A percentile compares a stretch with the other conserved stretches of the same genome.
Conservation (phyloP, 208 protist genomes). For the Leptomonas seymouri region DNA sequence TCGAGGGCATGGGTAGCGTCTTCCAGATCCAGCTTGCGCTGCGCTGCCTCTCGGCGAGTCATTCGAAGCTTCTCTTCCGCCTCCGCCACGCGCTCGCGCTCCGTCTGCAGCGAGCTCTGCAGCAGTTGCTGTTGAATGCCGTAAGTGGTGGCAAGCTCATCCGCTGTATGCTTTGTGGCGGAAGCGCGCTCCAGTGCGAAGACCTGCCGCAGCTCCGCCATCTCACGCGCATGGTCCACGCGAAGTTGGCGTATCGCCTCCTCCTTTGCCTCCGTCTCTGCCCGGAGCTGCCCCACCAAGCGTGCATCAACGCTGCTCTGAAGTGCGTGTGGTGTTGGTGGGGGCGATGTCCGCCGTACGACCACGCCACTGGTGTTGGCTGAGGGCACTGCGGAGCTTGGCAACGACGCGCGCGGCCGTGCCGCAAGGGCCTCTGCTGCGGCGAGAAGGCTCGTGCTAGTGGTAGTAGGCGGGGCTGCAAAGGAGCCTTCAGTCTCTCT, state of each 20-base stretch:
- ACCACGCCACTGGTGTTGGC: constrained; percentile 4
- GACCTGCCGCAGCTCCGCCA: constrained; percentile 53
- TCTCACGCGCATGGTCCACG: constrained; percentile 47
- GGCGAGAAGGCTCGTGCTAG: constrained; percentile 1
- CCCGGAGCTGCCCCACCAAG: constrained; percentile 28
- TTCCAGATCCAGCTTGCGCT: constrained; percentile 21
- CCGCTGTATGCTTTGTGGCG: constrained; percentile 46
- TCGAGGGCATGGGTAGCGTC: constrained; percentile 18
- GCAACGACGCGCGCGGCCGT: constrained; percentile 1
- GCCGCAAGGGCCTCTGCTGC: constrained; percentile 7
- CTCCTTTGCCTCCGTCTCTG: constrained; percentile 41
- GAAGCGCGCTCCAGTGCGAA: constrained; percentile 45
- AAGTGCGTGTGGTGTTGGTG: neutral
- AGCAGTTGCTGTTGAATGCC: constrained; percentile 57
- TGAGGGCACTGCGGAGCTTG: neutral
- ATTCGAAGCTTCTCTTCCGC: constrained; percentile 37
- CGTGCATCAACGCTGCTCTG: constrained; percentile 16
- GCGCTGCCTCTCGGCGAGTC: constrained; percentile 24
- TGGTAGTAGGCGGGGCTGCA: neutral
- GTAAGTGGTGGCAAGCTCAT: constrained; percentile 60
- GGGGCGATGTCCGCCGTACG: neutral
- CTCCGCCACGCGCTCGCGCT: constrained; percentile 44
- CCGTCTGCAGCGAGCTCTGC: constrained; percentile 51
- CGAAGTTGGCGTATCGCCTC: constrained; percentile 48
- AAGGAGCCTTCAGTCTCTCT: neutral